These are phyloP conservation scores for Scleroderma citrinum DNA, from an alignment of 768 basidiomycete species.

Conservation along the genomic window DNA sequence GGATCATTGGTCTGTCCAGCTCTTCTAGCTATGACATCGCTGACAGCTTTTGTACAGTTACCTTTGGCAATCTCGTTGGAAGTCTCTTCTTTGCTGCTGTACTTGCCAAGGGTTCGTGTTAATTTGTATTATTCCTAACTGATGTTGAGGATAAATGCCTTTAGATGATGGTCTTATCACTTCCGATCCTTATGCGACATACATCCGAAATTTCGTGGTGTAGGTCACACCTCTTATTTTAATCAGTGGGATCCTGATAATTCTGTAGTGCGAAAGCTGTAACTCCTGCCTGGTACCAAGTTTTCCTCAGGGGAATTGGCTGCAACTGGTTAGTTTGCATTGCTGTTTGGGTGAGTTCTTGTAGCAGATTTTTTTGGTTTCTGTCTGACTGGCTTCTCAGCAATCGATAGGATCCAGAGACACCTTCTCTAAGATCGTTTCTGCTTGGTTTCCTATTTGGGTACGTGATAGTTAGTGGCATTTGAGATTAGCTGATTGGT, in stretches of 20 bases:
- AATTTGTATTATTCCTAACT: not conserved
- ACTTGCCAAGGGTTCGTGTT: conserved; percentile 53
- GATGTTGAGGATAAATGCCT: not conserved
- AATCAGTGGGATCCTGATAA: not conserved
- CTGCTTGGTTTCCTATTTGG: conserved; percentile 74
- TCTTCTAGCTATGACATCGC: not conserved
- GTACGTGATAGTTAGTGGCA: conserved; percentile 29
- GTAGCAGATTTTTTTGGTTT: not conserved
- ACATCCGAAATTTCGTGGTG: conserved; percentile 51
- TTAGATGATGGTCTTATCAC: conserved; percentile 58
- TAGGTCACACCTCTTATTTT: conserved; percentile 27
- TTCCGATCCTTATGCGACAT: conserved; percentile 49
- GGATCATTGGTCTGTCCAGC: conserved; percentile 51
- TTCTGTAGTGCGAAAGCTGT: conserved; percentile 51
- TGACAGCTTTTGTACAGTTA: conserved; percentile 38
- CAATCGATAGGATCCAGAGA: conserved; percentile 66
- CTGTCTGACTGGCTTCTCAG: conserved; percentile 28
- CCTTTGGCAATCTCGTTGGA: conserved; percentile 63
- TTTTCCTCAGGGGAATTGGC: conserved; percentile 66
- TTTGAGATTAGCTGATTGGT: not conserved
- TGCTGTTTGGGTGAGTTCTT: conserved; percentile 64
- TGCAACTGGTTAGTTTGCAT: conserved; percentile 76
- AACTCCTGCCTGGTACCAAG: conserved; percentile 65
- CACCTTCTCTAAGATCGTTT: conserved; percentile 63
- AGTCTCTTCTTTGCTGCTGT: conserved; percentile 66